A percentile compares a stretch with the other conserved stretches of the same genome.
These are phyloP conservation scores for Vitis cinerea DNA, from an alignment of 164 flowering plant species.

Conservation along the genomic window DNA sequence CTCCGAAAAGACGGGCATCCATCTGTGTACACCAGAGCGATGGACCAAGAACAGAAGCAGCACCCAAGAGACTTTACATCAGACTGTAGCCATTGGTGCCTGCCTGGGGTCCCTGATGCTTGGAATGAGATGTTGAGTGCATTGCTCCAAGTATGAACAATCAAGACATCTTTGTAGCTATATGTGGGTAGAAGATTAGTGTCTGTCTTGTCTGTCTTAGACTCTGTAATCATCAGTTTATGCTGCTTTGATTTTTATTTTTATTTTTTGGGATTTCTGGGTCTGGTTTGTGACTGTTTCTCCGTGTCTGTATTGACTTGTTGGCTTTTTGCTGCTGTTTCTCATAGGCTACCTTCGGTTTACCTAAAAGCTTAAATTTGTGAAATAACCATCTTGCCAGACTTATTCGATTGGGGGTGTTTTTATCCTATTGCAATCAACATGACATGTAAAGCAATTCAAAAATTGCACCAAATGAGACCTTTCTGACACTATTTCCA, in stretches of 20 bases:
- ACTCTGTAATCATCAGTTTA: conserved; percentile 1
- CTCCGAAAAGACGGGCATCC: conserved; percentile 85
- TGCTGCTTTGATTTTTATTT: no score
- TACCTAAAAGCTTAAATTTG: no score
- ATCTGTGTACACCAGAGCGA: conserved; percentile 47
- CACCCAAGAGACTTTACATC: conserved; percentile 23
- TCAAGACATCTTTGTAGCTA: background rate
- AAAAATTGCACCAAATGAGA: no score
- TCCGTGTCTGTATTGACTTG: background rate
- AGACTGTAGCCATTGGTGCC: conserved; percentile 75
- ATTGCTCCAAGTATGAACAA: conserved; percentile 15
- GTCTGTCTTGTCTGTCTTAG: conserved; percentile 2
- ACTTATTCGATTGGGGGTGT: no score
- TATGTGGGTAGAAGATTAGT: no score
- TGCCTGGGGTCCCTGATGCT: conserved; percentile 64
- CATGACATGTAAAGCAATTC: no score
- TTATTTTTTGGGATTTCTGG: no score
- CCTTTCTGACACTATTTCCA: no score
- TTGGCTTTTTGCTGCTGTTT: background rate
- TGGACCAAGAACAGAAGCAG: conserved; percentile 35
- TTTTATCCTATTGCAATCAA: no score
- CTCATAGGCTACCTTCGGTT: no score
- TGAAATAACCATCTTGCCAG: no score
- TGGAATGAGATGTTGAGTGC: conserved; percentile 60
- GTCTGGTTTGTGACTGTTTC: background rate